Evolutionary conservation across 2,329 filamentous ascomycete genomes (phyloP), one percentile per base, ranked within the genome.

Genomic region (Fusarium tanahbumbuense): DNA sequence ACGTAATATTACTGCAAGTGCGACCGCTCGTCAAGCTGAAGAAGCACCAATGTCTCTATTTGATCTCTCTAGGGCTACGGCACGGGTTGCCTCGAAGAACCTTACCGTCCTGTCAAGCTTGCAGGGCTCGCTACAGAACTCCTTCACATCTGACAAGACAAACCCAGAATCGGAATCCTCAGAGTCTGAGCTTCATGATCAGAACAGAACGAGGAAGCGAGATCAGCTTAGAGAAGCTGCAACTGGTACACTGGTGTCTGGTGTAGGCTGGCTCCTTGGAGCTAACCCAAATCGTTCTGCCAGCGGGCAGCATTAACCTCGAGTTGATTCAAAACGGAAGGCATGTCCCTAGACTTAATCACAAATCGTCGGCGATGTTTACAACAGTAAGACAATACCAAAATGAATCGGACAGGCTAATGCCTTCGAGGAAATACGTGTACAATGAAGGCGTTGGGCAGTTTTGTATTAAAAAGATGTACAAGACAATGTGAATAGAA

Each of bases 191-290:
- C 56, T 60, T 6, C 60, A 70, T n/a, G 77, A 77, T 34, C 74
- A 77, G 9, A 69, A 76, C 62, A 83, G 80, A 60, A 83, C 87
- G 40, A 86, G 92, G 73, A 94, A 91, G 82, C 86, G 93, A 72
- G 93, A 95, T 77, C 90, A 91, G 78, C 75, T 92, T 42, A 83
- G 88, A 68, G 89, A 91, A 64, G 89, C 86, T 37, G 89, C 90
- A 11, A 88, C 90, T 58, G 89, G 88, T n/a, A 89, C 89, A 3
- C 77, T 92, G 48, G 89, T 90, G 5, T 89, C 87, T 45, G 88
- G 90, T 20, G 87, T 92, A 25, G 89, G 90, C 0, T 92, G 90
- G 90, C 77, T 92, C 48, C 86, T 92, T 62, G 88, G 88, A 9
- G 89, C 89, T n/a, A 81, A 78, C 58, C 71, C 76, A 2, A 76